These are phyloP conservation scores for Boletellus sp. DNA, from an alignment of 1,284 basidiomycete species.

Conservation along the genomic window DNA sequence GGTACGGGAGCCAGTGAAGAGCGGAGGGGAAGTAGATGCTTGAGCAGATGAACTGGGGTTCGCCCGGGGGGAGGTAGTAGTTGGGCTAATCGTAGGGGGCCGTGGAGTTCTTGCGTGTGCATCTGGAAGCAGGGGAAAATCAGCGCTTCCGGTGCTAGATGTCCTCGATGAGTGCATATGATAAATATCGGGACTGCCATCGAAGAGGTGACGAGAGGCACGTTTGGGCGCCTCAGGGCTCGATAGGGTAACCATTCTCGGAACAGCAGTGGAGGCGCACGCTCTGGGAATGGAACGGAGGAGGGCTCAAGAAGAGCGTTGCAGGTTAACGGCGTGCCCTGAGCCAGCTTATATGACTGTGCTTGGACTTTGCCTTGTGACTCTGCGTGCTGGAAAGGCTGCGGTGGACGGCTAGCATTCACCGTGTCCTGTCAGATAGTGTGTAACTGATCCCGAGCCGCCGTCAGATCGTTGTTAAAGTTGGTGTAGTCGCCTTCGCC, in stretches of 20 bases:
- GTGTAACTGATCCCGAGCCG: too few relatives aligned
- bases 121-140: slow-evolving; percentile 18
- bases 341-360: slow-evolving; percentile 3
- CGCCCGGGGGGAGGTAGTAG: slow-evolving; percentile 46
- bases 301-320: not conserved
- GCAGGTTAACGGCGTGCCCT: not conserved
- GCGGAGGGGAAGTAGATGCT: slow-evolving; percentile 8
- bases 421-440: not conserved
- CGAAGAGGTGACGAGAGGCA: not conserved
- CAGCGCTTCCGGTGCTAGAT: slow-evolving; percentile 19
- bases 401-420: slow-evolving; percentile 1
- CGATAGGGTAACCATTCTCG: slow-evolving; percentile 6
- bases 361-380: slow-evolving; percentile 3
- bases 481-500: not conserved
- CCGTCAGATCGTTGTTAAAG: too few relatives aligned
- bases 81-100: slow-evolving; percentile 30
- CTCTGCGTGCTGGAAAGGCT: slow-evolving; percentile 1
- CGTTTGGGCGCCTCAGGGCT: not conserved
- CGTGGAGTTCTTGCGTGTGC: slow-evolving; percentile 23
- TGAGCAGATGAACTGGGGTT: slow-evolving; percentile 38
- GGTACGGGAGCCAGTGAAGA: slow-evolving; percentile 29
- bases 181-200: slow-evolving; percentile 12
- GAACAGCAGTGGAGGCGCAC: not conserved
- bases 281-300: not conserved
- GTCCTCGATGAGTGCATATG: slow-evolving; percentile 15